A percentile compares a stretch with the other conserved stretches of the same genome.
Evolutionary conservation across 1,139 yeast species (phyloP).

Genomic region (Candida sanyaensis): DNA sequence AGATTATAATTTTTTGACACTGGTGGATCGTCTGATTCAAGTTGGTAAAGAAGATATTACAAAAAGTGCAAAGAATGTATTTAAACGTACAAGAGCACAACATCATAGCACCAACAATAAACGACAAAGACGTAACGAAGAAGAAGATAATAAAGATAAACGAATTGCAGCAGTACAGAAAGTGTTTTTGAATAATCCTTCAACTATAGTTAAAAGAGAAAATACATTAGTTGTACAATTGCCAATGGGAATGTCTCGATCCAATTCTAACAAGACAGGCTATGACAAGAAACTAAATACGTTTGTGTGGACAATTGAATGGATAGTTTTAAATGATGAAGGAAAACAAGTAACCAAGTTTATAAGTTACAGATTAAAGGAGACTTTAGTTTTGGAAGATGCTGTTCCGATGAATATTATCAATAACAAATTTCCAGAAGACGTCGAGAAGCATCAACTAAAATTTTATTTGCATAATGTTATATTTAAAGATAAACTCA

Average conservation of each 20-base stretch:
- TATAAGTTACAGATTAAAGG: slow-evolving; percentile 50
- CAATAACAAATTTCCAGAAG: slow-evolving; percentile 15
- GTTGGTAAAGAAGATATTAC: slow-evolving; percentile 52
- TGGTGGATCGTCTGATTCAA: slow-evolving; percentile 57
- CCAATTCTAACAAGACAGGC: slow-evolving; percentile 65
- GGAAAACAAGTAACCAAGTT: slow-evolving; percentile 29
- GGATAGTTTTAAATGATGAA: slow-evolving; percentile 47
- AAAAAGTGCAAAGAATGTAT: slow-evolving; percentile 36
- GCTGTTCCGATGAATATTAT: slow-evolving; percentile 43
- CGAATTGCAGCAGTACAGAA: slow-evolving; percentile 24
- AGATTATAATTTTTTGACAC: slow-evolving; percentile 77
- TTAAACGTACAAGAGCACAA: slow-evolving; percentile 26
- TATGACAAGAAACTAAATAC: slow-evolving; percentile 66
- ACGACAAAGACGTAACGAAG: slow-evolving; percentile 21
- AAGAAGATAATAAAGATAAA: slow-evolving; percentile 23
- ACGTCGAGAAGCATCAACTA: slow-evolving; percentile 22
- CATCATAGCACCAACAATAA: slow-evolving; percentile 20
- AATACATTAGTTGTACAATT: slow-evolving; percentile 45
- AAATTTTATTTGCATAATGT: slow-evolving; percentile 38
- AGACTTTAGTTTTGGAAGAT: slow-evolving; percentile 31
- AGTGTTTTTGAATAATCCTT: slow-evolving; percentile 26
- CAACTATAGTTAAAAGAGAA: slow-evolving; percentile 30
- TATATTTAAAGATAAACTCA: slow-evolving; percentile 23
- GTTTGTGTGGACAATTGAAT: slow-evolving; percentile 81
- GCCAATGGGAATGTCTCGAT: slow-evolving; percentile 79